Evolutionary conservation across 192 early-diverging fungal genomes (phyloP).

Genomic region (Linnemannia zychae): DNA sequence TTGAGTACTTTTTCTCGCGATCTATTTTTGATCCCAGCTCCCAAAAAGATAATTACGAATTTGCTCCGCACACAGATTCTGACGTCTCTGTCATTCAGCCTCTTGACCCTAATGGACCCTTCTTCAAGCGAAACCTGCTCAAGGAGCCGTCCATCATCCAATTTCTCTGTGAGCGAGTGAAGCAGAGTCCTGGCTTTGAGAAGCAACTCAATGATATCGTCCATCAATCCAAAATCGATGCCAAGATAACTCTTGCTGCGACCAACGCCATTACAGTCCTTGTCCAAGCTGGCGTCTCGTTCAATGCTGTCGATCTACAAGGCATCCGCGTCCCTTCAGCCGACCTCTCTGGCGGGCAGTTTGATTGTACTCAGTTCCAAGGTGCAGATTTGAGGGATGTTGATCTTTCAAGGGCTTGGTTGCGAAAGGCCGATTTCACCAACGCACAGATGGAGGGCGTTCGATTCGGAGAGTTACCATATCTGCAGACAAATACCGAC

Average conservation of each 20-base stretch:
- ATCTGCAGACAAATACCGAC: neutral
- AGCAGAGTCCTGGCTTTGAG: neutral
- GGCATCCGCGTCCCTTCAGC: constrained; percentile 8
- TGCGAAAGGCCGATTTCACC: too few relatives aligned
- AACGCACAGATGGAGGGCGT: too few relatives aligned
- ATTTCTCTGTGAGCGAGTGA: constrained; percentile 4
- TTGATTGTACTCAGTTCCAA: neutral
- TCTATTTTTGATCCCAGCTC: too few relatives aligned
- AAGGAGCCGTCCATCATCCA: constrained; percentile 19
- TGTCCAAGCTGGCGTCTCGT: neutral
- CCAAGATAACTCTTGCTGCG: neutral
- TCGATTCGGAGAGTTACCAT: too few relatives aligned
- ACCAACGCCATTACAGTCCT: constrained; percentile 10
- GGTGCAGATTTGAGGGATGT: too few relatives aligned
- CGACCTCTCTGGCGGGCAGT: neutral
- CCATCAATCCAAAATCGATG: neutral
- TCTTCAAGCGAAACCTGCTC: too few relatives aligned
- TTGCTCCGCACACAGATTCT: too few relatives aligned
- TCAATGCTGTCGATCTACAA: neutral
- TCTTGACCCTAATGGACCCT: too few relatives aligned
- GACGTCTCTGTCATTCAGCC: too few relatives aligned
- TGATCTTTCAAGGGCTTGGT: too few relatives aligned
- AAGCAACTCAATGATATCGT: constrained; percentile 1
- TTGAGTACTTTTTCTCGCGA: too few relatives aligned
- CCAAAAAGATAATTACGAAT: too few relatives aligned